A percentile compares a stretch with the other conserved stretches of the same genome.
phyloP scores from a whole-genome alignment of 2,329 filamentous ascomycete species.

The Calycina herbarum region DNA sequence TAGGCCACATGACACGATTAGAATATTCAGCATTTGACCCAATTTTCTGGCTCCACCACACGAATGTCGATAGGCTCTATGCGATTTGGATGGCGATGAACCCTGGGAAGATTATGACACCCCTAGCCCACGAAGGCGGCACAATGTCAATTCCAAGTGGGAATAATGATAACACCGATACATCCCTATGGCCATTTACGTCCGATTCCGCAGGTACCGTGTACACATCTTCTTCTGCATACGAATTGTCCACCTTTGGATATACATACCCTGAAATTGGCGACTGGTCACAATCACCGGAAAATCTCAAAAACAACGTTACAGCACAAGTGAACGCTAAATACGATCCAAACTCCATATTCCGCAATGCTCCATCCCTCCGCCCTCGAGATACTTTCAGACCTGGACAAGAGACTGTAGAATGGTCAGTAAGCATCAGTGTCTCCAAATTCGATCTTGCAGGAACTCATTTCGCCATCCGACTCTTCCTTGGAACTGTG shows the following conservation, averaged over 20 bases:
- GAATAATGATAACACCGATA: constrained; percentile 1
- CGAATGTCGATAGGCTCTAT: constrained; percentile 70
- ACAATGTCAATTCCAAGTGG: neutral
- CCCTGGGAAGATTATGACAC: constrained; percentile 61
- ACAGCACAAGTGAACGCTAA: constrained; percentile 59
- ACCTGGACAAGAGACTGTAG: constrained; percentile 14
- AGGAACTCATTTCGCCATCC: constrained; percentile 29
- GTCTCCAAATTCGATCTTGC: constrained; percentile 32
- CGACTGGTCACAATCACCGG: constrained; percentile 53
- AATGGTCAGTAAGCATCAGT: constrained; percentile 29
- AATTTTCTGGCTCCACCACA: constrained; percentile 27
- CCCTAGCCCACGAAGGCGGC: constrained; percentile 31
- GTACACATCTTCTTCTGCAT: neutral
- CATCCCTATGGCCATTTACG: neutral
- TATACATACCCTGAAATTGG: constrained; percentile 32
- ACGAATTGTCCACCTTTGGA: constrained; percentile 39
- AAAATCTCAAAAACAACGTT: constrained; percentile 60
- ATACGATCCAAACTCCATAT: constrained; percentile 35
- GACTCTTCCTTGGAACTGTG: constrained; percentile 29
- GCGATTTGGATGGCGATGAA: constrained; percentile 78
- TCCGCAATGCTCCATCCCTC: constrained; percentile 5
- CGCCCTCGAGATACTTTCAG: neutral
- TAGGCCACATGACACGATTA: constrained; percentile 67
- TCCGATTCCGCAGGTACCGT: constrained; percentile 2
- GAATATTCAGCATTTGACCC: constrained; percentile 67